Evolutionary conservation across 164 flowering plant species (phyloP).

Genomic region (Umbilicus rupestris): DNA sequence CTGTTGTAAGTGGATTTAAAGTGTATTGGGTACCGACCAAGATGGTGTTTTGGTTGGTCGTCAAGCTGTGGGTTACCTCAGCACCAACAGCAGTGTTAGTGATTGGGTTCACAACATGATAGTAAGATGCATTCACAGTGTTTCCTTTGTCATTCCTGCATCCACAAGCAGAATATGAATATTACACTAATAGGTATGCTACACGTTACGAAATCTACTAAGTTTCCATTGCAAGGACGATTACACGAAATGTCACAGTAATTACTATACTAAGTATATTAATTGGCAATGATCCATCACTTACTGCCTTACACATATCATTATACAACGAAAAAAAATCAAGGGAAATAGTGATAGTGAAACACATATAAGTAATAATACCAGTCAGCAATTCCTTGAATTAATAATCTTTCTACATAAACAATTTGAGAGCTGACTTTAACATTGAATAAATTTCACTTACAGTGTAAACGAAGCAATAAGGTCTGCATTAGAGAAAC

Average conservation of each 20-base stretch:
- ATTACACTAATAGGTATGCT: not conserved
- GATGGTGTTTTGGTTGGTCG: conserved; percentile 37
- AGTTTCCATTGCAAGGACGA: not conserved
- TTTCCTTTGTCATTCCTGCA: conserved; percentile 57
- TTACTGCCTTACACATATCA: too few species aligned
- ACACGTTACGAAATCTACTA: not conserved
- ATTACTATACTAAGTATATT: not conserved
- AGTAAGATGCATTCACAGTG: conserved; percentile 39
- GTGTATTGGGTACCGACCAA: conserved; percentile 49
- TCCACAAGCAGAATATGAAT: not conserved
- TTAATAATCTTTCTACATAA: not conserved
- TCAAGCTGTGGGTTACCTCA: conserved; percentile 37
- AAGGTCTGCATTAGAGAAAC: conserved; percentile 35
- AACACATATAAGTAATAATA: too few species aligned
- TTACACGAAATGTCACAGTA: not conserved
- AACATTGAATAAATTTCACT: conserved; percentile 15
- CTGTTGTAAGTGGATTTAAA: conserved; percentile 41
- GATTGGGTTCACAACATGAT: conserved; percentile 33
- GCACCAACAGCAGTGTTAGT: conserved; percentile 52
- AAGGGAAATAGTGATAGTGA: too few species aligned
- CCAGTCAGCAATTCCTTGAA: too few species aligned
- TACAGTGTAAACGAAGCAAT: conserved; percentile 50
- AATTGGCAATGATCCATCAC: not conserved
- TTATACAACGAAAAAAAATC: too few species aligned
- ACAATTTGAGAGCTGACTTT: not conserved